Base-by-base conservation (phyloP, 1,139 yeast species). In the Hyphopichia khmerensis region DNA sequence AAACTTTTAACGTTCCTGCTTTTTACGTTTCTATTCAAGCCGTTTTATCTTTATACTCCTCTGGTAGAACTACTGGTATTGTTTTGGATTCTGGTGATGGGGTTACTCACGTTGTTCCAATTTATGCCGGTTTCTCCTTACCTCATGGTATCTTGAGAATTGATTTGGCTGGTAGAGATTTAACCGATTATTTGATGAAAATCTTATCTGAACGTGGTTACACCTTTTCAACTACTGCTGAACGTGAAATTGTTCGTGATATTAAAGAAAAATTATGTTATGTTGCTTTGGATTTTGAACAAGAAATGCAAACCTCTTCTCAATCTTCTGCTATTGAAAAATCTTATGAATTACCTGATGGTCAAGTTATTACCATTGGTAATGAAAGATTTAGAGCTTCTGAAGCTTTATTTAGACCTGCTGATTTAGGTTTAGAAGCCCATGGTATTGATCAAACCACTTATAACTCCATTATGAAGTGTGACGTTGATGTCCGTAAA, bases 311-410 rank as follows among this genome's bases (percentile, higher is more conserved):
- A 84, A 91, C 97, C 62, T 95, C 98, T 57, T 87, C 98, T 61
- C 97, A 91, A 83, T 88, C 97, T 47, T 89, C 97, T 53, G 90
- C 96, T 56, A 88, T 93, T 68, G 99, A 93, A 82, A 93, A 93
- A 81, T 88, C 96, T 61, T 93, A 93, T 78, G 99, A 93, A 82
- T 87, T 93, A 70, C 99, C 99, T 66, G 99, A 93, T 77, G 99
- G 99, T 65, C 96, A 91, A 80, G 99, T 93, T 65, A 91, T 93
- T 72, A 93, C 98, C 68, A 91, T 93, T 65, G 99, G 99, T 79
- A 93, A 93, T 79, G 99, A 93, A 82, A 90, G 99, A 83, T 93
- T 93, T 86, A 91, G 98, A 83, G 96, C 98, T 59, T 95, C 99
- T 73, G 99, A 93, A 81, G 98, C 97, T 62, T 82, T 93, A 71